Percentiles rank a stretch among this genome's conserved stretches.
phyloP scores from a whole-genome alignment of 192 early-diverging fungal species.

The Coemansia pectinata region DNA sequence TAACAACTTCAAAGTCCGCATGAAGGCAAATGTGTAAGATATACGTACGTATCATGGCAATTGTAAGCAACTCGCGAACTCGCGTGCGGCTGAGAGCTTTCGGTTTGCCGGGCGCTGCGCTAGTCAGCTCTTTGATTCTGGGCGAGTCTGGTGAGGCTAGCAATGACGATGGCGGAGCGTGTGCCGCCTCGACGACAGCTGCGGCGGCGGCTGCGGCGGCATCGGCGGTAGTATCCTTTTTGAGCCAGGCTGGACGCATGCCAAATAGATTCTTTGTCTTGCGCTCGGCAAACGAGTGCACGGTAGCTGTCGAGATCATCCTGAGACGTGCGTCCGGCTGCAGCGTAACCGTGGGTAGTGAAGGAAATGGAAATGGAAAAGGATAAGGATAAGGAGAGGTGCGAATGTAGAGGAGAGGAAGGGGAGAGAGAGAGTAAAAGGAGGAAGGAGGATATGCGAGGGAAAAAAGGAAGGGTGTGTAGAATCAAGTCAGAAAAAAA shows the following conservation, averaged over 20 bases:
- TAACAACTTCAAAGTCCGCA: not conserved
- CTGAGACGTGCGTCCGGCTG: not conserved
- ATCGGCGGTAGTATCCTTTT: conserved; percentile 24
- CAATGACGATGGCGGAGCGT: conserved; percentile 3
- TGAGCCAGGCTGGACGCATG: conserved; percentile 50
- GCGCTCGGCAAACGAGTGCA: conserved; percentile 46
- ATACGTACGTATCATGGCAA: conserved; percentile 55
- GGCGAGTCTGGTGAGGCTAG: conserved; percentile 35
- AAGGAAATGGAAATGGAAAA: not conserved
- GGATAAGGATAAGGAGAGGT: not conserved
- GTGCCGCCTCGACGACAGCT: conserved; percentile 6
- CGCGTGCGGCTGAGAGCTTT: conserved; percentile 49
- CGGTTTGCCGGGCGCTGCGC: conserved; percentile 23
- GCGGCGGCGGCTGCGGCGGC: conserved; percentile 6
- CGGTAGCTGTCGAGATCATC: conserved; percentile 43
- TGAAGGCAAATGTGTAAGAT: not conserved
- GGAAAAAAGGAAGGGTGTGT: not conserved
- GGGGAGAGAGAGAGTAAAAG: conserved; percentile 7
- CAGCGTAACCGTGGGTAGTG: not conserved
- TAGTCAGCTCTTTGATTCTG: conserved; percentile 40
- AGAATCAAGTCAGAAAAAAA: conserved; percentile 4
- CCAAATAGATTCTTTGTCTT: conserved; percentile 48
- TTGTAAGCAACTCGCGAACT: conserved; percentile 44
- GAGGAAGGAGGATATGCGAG: conserved; percentile 4
- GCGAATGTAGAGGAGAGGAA: conserved; percentile 6